A percentile compares a stretch with the other conserved stretches of the same genome.
Evolutionary conservation across 2,329 filamentous ascomycete species (phyloP).

Genomic region (Botrytis porri): DNA sequence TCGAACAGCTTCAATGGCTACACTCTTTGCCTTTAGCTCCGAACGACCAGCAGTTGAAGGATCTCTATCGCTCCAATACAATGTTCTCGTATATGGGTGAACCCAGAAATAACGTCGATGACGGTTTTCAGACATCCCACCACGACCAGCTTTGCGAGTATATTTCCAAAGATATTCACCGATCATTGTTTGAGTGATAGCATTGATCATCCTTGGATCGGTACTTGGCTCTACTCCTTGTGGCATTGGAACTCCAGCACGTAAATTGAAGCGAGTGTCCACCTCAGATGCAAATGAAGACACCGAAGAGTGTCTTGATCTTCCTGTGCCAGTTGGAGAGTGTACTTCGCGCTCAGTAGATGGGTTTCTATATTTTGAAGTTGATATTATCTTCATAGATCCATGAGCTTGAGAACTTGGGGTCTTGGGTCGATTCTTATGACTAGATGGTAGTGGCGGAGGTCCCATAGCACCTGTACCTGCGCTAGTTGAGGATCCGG

Average conservation of each 20-base stretch:
- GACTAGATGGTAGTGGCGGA: conserved; percentile 78
- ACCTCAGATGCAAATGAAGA: conserved; percentile 95
- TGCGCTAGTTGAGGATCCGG: conserved; percentile 44
- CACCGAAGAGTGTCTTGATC: conserved; percentile 74
- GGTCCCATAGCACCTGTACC: conserved; percentile 67
- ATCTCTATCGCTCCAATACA: conserved; percentile 95
- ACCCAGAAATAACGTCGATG: conserved; percentile 99
- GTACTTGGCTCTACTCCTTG: conserved; percentile 67
- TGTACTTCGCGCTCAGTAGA: conserved; percentile 51
- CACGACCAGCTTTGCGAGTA: conserved; percentile 88
- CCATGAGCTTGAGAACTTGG: conserved; percentile 49
- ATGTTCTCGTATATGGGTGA: conserved; percentile 90
- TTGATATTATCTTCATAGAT: conserved; percentile 43
- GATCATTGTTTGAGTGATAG: conserved; percentile 99
- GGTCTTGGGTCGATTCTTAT: conserved; percentile 53
- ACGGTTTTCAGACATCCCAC: conserved; percentile 81
- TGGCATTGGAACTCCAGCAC: conserved; percentile 52
- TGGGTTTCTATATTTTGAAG: conserved; percentile 48
- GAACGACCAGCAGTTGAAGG: conserved; percentile 74
- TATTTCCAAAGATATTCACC: conserved; percentile 99
- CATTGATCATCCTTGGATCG: conserved; percentile 97
- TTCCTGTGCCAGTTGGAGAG: conserved; percentile 43
- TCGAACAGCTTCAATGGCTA: conserved; percentile 84
- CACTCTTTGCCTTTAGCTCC: conserved; percentile 80
- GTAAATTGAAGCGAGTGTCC: conserved; percentile 84